Base-by-base conservation (phyloP, 805 yeast genomes). In the Wickerhamomyces chambardii region DNA sequence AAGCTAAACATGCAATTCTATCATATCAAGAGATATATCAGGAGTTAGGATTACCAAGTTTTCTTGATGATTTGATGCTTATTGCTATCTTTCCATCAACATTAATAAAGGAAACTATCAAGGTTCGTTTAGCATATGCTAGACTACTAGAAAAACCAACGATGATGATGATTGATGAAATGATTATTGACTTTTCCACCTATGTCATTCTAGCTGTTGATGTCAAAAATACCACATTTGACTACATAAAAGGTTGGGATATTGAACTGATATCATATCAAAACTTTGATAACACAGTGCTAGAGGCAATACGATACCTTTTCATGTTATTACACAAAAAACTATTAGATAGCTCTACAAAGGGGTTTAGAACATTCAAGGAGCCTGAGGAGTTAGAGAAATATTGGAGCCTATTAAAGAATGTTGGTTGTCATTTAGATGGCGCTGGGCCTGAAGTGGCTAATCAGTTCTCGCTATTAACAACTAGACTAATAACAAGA, bases 161-260 rank as follows among this genome's bases (percentile, higher is more conserved):
- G 0, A 75, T 89, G 77, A 83, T 86, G 87, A 84, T 86, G 79
- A 84, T 92, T 46, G 98, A 92, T 56, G 96, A 90, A 58, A 81
- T 86, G 71, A 73, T 90, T 41, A 87, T 76, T 31, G 95, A 86
- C 53, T 82, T 90, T 53, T 78, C 78, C 45, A 70, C 78, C 2
- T 86, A 85, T 52, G 73, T 90, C 37, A 70, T 73, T 32, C 63
- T 87, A 25, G 89, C 95, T 0, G 66, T 85, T 15, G 82, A 76
- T 43, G 73, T 87, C 34, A 79, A 86, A 51, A 74, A 73, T 38
- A 75, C 85, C 0, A 70, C 81, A 32, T 58, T 68, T 19, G 78
- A 73, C 32, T 80, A 76, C 46, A 67, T 75, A 44, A 53, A 56
- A 4, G 71, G 73, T 7, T 87, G 95, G 95, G 70, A 78, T 4